These are phyloP conservation scores for Fomitopsis betulina DNA, from an alignment of 1,284 basidiomycete species.

Conservation along the genomic window DNA sequence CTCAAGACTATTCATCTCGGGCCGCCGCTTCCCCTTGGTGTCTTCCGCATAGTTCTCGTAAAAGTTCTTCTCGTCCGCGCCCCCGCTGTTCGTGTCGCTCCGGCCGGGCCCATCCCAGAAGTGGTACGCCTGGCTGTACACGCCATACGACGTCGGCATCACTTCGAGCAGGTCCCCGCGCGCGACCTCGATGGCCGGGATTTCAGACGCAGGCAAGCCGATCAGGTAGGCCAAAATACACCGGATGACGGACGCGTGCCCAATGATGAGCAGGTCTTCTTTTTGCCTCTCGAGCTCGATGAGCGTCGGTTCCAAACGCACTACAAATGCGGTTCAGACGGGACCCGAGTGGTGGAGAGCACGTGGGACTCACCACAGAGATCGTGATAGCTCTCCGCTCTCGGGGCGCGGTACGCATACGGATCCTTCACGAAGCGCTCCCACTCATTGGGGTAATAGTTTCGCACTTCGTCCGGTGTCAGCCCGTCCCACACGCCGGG, in stretches of 20 bases:
- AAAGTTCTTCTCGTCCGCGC: slow-evolving; percentile 67
- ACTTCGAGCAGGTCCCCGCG: slow-evolving; percentile 88
- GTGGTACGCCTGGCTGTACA: slow-evolving; percentile 84
- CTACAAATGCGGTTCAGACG: slow-evolving; percentile 28
- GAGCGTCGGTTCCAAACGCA: slow-evolving; percentile 78
- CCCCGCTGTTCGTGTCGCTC: slow-evolving; percentile 32
- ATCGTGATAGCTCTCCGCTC: slow-evolving; percentile 94
- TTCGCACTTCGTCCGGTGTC: slow-evolving; percentile 84
- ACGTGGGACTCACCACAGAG: slow-evolving; percentile 53
- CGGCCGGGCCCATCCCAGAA: slow-evolving; percentile 87
- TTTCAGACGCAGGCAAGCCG: slow-evolving; percentile 93
- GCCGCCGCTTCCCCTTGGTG: slow-evolving; percentile 62
- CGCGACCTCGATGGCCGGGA: slow-evolving; percentile 94
- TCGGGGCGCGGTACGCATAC: slow-evolving; percentile 87
- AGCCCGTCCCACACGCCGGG: slow-evolving; percentile 97
- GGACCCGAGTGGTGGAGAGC: not conserved
- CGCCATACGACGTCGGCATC: slow-evolving; percentile 86
- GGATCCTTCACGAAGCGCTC: slow-evolving; percentile 89
- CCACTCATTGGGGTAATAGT: slow-evolving; percentile 93
- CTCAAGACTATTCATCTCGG: slow-evolving; percentile 10
- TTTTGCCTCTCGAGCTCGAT: slow-evolving; percentile 81
- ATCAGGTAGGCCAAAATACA: slow-evolving; percentile 92
- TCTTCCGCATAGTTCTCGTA: slow-evolving; percentile 86
- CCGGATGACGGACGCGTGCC: slow-evolving; percentile 95
- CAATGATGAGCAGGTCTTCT: slow-evolving; percentile 76